These are phyloP conservation scores for Aureobasidium sp. DNA, from an alignment of 2,329 filamentous ascomycete species.

Conservation along the genomic window DNA sequence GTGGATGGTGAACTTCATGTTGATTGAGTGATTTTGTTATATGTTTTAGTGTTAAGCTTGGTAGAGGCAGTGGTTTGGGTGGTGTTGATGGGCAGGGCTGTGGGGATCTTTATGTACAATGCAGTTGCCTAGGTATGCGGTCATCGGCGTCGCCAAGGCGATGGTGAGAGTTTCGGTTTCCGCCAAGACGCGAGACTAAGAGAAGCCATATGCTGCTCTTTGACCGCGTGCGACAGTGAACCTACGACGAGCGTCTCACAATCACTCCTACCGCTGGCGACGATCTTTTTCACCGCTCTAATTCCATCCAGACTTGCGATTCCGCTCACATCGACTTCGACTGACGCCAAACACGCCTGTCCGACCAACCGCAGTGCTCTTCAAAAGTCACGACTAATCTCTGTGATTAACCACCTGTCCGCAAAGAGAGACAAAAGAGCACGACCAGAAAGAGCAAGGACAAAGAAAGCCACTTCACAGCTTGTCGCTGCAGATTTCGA, in stretches of 20 bases:
- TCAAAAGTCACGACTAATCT: background rate
- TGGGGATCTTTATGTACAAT: constrained; percentile 1
- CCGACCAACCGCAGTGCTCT: background rate
- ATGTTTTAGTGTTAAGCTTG: background rate
- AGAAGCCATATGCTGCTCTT: background rate
- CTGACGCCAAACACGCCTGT: background rate
- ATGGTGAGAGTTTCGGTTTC: background rate
- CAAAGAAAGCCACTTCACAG: background rate
- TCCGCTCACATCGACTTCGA: background rate
- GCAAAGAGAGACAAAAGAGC: background rate
- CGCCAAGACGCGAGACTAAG: background rate
- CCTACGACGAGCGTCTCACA: background rate
- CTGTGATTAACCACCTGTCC: background rate
- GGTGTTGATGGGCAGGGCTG: background rate
- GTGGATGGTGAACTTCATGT: constrained; percentile 23
- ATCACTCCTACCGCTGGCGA: background rate
- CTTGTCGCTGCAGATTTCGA: background rate
- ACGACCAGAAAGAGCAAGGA: background rate
- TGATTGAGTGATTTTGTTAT: constrained; percentile 14
- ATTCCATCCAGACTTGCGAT: background rate
- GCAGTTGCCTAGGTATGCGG: background rate
- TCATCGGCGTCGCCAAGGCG: background rate
- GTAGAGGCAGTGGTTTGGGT: background rate
- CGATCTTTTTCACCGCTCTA: background rate
- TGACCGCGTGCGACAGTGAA: background rate